Base-by-base conservation (phyloP, 1,284 basidiomycete genomes). In the Acaromyces ingoldii region DNA sequence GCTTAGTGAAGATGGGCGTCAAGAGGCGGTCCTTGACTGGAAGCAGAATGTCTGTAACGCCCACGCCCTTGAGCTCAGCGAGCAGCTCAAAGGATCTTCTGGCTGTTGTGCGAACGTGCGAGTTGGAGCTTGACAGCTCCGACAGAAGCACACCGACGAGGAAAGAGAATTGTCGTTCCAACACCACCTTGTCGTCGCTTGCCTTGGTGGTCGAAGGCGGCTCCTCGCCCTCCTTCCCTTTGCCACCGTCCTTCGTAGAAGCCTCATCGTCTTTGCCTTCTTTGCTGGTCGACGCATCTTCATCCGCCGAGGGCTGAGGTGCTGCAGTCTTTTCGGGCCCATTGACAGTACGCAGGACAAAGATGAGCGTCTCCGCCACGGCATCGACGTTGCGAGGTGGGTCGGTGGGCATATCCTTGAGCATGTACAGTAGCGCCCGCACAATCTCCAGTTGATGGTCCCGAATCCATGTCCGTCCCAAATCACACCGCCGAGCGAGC, bases 381-480 rank as follows among this genome's bases (percentile, higher is more conserved):
- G 86, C 83, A 33, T 86, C 83, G 30, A 91, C 83, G 63, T 92
- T 86, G 21, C 83, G 83, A 0, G 91, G 89, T 37, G 91, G 82
- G 63, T 98, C 92, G 61, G 84, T 83, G 0, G 95, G 92, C 73
- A 96, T 88, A 73, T 98, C 93, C 74, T 98, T 97, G 45, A 99
- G 80, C 58, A 93, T 88, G 72, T 92, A 92, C 40, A 98, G 80
- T 29, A 99, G 81, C 4, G 89, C 91, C 40, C 92, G 86, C 46
- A 92, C 84, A 59, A 96, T 85, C 66, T 98, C 93, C 39, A 89
- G 82, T 75, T 95, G 88, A 42, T 91, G 85, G 52, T 95, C 90
- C 57, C 83, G 81, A 44, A 92, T 81, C 89, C 91, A 95, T 24
- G 57, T 51, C 48, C 57, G 46, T 62, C 83, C 84, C 24, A 95